Evolutionary conservation across 1,284 basidiomycete genomes (phyloP), one percentile per base, ranked within the genome.

Genomic region (Irpex lacteus): DNA sequence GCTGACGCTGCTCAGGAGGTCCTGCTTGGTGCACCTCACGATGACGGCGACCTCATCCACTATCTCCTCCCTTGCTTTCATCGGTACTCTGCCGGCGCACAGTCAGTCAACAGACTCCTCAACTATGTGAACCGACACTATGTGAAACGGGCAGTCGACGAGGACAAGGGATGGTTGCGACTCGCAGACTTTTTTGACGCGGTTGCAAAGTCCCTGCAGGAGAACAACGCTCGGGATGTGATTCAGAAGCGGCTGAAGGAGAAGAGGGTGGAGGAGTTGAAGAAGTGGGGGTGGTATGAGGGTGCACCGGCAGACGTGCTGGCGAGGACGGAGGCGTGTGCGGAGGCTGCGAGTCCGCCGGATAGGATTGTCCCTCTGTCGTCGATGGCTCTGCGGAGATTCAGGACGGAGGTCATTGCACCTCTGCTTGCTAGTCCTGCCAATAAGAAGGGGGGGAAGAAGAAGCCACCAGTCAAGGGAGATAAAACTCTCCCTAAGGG

Each of bases 81-180:
- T 65, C 88, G 89, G 60, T 92, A 85, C 74, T 80, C 81, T 65
- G 79, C 84, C 38, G 89, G 90, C 59, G 85, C 86, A 5, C 82
- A 84, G 66, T 83, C 88, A 60, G 84, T 88, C 65, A 82, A 87
- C 73, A 84, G 90, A 68, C 82, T 92, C 32, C 81, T 91, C 68
- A 90, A 86, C 76, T 92, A 92, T 73, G 83, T 92, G 60, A 91
- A 92, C 74, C 83, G 90, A 21, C 89, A 91, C 74, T 90, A 89
- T 70, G 89, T 92, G 69, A 89, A 88, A 72, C 86, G 88, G 32
- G 87, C 87, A 54, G 79, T 88, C 7, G 89, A 91, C 74, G 89
- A 92, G 74, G 90, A 91, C 74, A 84, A 80, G 66, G 89, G 90
- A 44, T 92, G 90, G 90, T 79, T 92, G 55, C 82, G 87, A 36